A percentile compares a stretch with the other conserved stretches of the same genome.
phyloP scores from a whole-genome alignment of 345 rosid species.

The Atalantia buxifolia region DNA sequence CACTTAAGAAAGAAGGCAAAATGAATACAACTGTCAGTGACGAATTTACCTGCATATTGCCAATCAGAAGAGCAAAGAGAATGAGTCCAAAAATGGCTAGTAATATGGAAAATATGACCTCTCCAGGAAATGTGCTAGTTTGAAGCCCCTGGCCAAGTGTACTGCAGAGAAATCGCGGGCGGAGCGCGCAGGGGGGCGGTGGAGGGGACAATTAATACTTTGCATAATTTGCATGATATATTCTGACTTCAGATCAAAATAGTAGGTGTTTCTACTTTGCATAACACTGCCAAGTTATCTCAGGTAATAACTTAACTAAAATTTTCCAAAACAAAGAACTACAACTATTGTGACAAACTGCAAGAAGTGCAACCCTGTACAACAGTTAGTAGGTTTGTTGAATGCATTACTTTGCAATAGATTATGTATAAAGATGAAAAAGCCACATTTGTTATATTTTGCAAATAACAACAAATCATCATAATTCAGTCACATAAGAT shows the following conservation, averaged over 20 bases:
- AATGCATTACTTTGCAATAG: background rate
- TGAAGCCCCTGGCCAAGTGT: slow-evolving; percentile 97
- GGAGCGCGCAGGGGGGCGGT: no score
- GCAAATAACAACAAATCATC: background rate
- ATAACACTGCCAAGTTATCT: background rate
- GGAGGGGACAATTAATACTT: background rate
- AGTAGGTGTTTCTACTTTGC: background rate
- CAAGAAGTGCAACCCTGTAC: background rate
- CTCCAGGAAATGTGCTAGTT: slow-evolving; percentile 87
- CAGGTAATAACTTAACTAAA: background rate
- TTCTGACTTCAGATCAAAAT: background rate
- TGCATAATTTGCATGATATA: background rate
- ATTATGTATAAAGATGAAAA: background rate
- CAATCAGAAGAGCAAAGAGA: slow-evolving; percentile 94
- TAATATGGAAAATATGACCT: slow-evolving; percentile 77
- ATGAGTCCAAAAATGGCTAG: slow-evolving; percentile 87
- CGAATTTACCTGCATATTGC: slow-evolving; percentile 88
- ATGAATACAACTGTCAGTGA: background rate
- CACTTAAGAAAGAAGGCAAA: background rate
- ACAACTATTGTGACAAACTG: background rate
- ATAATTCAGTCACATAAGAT: background rate
- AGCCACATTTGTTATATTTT: background rate
- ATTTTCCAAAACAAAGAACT: background rate
- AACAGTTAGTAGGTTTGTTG: background rate
- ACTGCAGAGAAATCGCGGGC: slow-evolving; percentile 34